Conservation (phyloP, 2,329 filamentous ascomycete genomes). For the Penicillium sp. region DNA sequence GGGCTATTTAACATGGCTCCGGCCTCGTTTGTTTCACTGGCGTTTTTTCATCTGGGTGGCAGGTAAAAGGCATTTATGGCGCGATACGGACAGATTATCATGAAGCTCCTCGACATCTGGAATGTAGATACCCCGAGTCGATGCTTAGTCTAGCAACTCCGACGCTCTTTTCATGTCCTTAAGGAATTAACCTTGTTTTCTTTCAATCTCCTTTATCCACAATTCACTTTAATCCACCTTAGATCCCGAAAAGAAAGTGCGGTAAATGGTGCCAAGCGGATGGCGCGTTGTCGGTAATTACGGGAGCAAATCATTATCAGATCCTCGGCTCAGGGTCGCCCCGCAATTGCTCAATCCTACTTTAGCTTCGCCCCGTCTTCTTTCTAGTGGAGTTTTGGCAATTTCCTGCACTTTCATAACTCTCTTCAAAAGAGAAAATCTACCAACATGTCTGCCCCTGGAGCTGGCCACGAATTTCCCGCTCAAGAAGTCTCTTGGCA, state of each 20-base stretch:
- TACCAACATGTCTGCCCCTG: constrained; percentile 50
- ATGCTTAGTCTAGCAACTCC: constrained; percentile 47
- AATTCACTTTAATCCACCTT: background rate
- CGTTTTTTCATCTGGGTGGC: constrained; percentile 31
- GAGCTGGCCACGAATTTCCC: constrained; percentile 77
- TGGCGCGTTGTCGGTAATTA: constrained; percentile 16
- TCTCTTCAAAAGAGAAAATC: background rate
- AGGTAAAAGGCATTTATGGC: constrained; percentile 43
- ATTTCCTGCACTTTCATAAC: background rate
- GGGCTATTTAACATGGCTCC: constrained; percentile 26
- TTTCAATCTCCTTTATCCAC: background rate
- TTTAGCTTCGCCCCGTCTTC: constrained; percentile 14
- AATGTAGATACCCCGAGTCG: constrained; percentile 52
- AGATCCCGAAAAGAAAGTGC: background rate
- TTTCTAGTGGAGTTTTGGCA: background rate
- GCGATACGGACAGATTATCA: constrained; percentile 42
- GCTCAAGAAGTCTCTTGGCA: constrained; percentile 75
- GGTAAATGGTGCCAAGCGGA: constrained; percentile 10
- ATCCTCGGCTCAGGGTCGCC: constrained; percentile 24
- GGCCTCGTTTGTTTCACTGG: constrained; percentile 33
- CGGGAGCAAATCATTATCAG: constrained; percentile 24
- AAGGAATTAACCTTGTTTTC: background rate
- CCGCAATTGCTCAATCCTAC: constrained; percentile 20
- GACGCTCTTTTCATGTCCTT: constrained; percentile 30
- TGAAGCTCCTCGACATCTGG: constrained; percentile 46